Conservation (phyloP, 176 grass and related monocot genomes). For the Cenchrus americanus region DNA sequence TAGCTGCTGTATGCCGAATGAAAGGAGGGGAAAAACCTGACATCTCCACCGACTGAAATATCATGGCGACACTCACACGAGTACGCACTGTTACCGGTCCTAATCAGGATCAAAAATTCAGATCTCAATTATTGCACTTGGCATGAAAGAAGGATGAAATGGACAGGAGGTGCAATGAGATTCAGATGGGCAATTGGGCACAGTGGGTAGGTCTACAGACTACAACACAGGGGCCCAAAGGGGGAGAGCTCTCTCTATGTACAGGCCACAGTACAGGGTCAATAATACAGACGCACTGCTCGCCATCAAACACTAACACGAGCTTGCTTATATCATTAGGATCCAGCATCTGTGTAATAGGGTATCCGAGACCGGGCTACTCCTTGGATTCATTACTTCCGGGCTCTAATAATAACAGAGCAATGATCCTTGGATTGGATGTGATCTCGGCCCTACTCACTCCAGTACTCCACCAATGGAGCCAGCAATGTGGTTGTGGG, state of each 20-base stretch:
- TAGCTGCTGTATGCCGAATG: background rate
- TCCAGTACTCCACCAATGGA: slow-evolving; percentile 31
- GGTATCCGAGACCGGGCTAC: slow-evolving; percentile 38
- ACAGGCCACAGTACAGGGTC: slow-evolving; percentile 25
- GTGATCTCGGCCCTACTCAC: slow-evolving; percentile 30
- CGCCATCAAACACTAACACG: slow-evolving; percentile 40
- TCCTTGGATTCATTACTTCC: slow-evolving; percentile 39
- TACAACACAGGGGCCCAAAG: background rate
- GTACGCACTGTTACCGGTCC: background rate
- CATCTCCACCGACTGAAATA: background rate
- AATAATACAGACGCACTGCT: slow-evolving; percentile 42
- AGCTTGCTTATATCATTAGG: slow-evolving; percentile 27
- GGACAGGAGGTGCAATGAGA: background rate
- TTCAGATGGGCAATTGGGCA: background rate
- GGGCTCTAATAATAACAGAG: slow-evolving; percentile 33
- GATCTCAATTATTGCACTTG: slow-evolving; percentile 8
- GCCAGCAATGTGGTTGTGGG: slow-evolving; percentile 33
- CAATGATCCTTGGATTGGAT: slow-evolving; percentile 30
- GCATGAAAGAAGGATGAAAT: background rate
- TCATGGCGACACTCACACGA: background rate
- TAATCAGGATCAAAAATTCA: background rate
- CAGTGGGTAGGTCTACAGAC: slow-evolving; percentile 10
- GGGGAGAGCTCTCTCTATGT: slow-evolving; percentile 23
- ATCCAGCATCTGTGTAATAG: slow-evolving; percentile 1
- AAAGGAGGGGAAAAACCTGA: no score